Evolutionary conservation across 2,329 filamentous ascomycete genomes (phyloP).

Genomic region (Penicillium sp.): DNA sequence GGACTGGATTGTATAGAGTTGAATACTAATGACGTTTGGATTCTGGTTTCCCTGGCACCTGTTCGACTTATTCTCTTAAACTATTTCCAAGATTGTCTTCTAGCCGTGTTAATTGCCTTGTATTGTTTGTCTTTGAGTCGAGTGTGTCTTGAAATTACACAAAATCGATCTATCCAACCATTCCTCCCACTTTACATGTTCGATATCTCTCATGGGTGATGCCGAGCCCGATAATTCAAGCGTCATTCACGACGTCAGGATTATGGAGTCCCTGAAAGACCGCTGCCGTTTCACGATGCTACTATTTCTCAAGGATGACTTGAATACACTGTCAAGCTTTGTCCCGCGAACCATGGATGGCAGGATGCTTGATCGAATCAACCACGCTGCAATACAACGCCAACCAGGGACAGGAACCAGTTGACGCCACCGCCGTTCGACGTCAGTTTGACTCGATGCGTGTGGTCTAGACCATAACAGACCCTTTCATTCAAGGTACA

Average conservation of each 20-base stretch:
- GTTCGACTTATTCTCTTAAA: slow-evolving; percentile 15
- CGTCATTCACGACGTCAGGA: slow-evolving; percentile 24
- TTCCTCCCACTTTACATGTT: background rate
- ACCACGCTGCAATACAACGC: background rate
- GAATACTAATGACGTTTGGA: slow-evolving; percentile 36
- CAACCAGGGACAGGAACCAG: slow-evolving; percentile 16
- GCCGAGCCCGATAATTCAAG: slow-evolving; percentile 13
- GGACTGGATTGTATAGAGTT: slow-evolving; percentile 30
- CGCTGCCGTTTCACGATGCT: background rate
- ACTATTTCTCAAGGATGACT: too few relatives aligned
- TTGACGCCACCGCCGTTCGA: slow-evolving; percentile 15
- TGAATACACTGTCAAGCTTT: slow-evolving; percentile 11
- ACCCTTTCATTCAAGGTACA: background rate
- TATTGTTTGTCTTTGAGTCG: slow-evolving; percentile 2
- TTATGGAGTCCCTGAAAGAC: slow-evolving; percentile 9
- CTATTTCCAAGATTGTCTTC: slow-evolving; percentile 20
- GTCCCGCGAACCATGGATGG: slow-evolving; percentile 12
- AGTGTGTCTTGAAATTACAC: slow-evolving; percentile 11
- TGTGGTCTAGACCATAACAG: slow-evolving; percentile 16
- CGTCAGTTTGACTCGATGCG: slow-evolving; percentile 24
- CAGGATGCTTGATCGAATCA: slow-evolving; percentile 8
- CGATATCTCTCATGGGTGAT: slow-evolving; percentile 8
- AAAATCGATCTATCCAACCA: slow-evolving; percentile 15
- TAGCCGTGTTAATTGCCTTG: slow-evolving; percentile 12
- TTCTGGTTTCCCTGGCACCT: slow-evolving; percentile 19